phyloP scores from a whole-genome alignment of 2,329 filamentous ascomycete genomes.

The Arthrobotrys musiformis region DNA sequence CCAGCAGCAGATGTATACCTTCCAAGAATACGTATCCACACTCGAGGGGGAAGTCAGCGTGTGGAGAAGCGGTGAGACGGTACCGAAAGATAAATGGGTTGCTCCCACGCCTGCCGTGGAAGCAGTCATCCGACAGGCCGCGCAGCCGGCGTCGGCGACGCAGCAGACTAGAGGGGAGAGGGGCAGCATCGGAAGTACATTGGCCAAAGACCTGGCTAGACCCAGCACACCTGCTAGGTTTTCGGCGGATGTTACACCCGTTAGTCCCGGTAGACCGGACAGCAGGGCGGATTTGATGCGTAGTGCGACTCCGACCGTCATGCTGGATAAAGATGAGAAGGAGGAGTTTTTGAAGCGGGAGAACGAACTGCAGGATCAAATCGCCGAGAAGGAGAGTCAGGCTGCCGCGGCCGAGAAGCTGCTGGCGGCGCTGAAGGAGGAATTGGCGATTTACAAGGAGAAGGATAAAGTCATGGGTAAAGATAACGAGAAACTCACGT shows the following conservation, averaged over 20 bases:
- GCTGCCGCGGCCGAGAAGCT: slow-evolving; percentile 82
- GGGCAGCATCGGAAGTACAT: slow-evolving; percentile 61
- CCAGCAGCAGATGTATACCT: slow-evolving; percentile 86
- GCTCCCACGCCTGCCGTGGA: slow-evolving; percentile 71
- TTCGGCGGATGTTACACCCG: slow-evolving; percentile 65
- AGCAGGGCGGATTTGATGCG: slow-evolving; percentile 58
- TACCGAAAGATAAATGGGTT: slow-evolving; percentile 90
- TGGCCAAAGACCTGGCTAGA: slow-evolving; percentile 66
- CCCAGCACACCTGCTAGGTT: slow-evolving; percentile 72
- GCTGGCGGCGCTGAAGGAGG: slow-evolving; percentile 84
- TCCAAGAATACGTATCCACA: slow-evolving; percentile 83
- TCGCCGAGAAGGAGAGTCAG: slow-evolving; percentile 89
- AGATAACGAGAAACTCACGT: slow-evolving; percentile 86
- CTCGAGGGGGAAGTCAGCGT: slow-evolving; percentile 85
- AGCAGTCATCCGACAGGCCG: slow-evolving; percentile 60
- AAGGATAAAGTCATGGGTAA: slow-evolving; percentile 83
- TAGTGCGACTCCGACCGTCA: slow-evolving; percentile 58
- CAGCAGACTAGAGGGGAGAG: slow-evolving; percentile 57
- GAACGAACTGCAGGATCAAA: slow-evolving; percentile 96
- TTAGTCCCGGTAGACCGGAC: slow-evolving; percentile 66
- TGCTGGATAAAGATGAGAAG: slow-evolving; percentile 94
- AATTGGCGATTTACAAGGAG: slow-evolving; percentile 85
- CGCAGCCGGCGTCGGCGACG: slow-evolving; percentile 64
- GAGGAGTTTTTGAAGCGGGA: slow-evolving; percentile 95
- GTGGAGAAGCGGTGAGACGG: slow-evolving; percentile 88